Conservation (phyloP, 2,329 filamentous ascomycete genomes). For the Colletotrichum karsti region DNA sequence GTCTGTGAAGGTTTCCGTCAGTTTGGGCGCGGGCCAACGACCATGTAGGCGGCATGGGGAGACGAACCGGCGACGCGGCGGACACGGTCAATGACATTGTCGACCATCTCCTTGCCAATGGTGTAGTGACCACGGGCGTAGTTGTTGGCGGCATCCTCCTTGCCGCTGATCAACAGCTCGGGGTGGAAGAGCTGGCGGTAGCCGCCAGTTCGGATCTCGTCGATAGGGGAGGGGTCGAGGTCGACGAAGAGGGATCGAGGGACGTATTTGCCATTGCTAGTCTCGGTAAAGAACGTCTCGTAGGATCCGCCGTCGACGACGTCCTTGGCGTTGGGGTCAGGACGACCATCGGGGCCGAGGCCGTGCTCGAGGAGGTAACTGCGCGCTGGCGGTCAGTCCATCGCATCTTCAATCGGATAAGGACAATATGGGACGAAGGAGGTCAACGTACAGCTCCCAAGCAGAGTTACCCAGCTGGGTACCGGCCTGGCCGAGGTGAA, state of each 20-base stretch:
- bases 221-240: conserved; percentile 76
- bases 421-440: not conserved
- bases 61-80: conserved; percentile 73
- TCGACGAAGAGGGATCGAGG: conserved; percentile 78
- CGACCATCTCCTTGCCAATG: conserved; percentile 80
- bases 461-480: conserved; percentile 79
- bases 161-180: conserved; percentile 76
- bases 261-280: conserved; percentile 75
- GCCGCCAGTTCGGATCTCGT: conserved; percentile 74
- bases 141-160: conserved; percentile 82
- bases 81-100: conserved; percentile 74
- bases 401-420: conserved; percentile 27
- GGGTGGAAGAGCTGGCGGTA: conserved; percentile 79
- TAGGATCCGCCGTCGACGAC: conserved; percentile 69
- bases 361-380: conserved; percentile 80
- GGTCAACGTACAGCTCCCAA: conserved; percentile 74
- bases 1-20: conserved; percentile 53
- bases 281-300: conserved; percentile 80
- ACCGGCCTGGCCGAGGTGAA: conserved; percentile 75
- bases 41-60: not conserved
- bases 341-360: conserved; percentile 70
- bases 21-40: not conserved
- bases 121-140: conserved; percentile 81
- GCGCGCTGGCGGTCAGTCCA: conserved; percentile 30
- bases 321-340: conserved; percentile 68